Percentiles rank a stretch among this genome's conserved stretches.
Evolutionary conservation across 306 rosid genomes (phyloP).

Genomic region (Cicer cuneatum): DNA sequence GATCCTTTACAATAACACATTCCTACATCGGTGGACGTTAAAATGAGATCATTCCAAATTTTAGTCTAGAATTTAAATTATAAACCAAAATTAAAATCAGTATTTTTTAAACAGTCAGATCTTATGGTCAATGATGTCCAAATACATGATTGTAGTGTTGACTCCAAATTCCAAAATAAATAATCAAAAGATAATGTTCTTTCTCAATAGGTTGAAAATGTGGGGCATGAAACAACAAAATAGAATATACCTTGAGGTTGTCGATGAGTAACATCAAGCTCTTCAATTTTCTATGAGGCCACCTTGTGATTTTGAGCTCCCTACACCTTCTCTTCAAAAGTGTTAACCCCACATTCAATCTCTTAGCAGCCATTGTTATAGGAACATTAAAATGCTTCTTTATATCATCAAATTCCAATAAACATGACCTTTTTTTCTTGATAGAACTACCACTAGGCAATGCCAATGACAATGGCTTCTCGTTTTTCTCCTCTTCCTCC

Average conservation of each 20-base stretch:
- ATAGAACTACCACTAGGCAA: background rate
- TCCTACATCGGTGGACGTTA: too few relatives aligned
- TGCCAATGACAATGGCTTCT: background rate
- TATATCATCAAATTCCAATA: slow-evolving; percentile 42
- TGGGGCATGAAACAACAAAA: background rate
- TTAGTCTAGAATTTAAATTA: too few relatives aligned
- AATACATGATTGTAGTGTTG: background rate
- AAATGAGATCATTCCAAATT: too few relatives aligned
- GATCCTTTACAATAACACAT: too few relatives aligned
- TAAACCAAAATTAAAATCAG: too few relatives aligned
- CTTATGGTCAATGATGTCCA: too few relatives aligned
- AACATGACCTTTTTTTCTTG: slow-evolving; percentile 8
- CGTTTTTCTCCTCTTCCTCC: background rate
- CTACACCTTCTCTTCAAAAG: slow-evolving; percentile 79
- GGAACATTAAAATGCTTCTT: slow-evolving; percentile 67
- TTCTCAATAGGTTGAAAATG: background rate
- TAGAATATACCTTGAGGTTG: slow-evolving; percentile 61
- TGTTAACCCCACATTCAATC: slow-evolving; percentile 74
- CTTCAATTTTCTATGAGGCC: slow-evolving; percentile 89
- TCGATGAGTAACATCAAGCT: slow-evolving; percentile 70
- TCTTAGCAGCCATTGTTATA: slow-evolving; percentile 67
- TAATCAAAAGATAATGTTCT: background rate
- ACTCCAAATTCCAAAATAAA: too few relatives aligned
- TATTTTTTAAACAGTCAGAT: too few relatives aligned
- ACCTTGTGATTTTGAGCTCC: slow-evolving; percentile 72